Conservation (phyloP, 1,284 basidiomycete genomes). For the Coniophora puteana region DNA sequence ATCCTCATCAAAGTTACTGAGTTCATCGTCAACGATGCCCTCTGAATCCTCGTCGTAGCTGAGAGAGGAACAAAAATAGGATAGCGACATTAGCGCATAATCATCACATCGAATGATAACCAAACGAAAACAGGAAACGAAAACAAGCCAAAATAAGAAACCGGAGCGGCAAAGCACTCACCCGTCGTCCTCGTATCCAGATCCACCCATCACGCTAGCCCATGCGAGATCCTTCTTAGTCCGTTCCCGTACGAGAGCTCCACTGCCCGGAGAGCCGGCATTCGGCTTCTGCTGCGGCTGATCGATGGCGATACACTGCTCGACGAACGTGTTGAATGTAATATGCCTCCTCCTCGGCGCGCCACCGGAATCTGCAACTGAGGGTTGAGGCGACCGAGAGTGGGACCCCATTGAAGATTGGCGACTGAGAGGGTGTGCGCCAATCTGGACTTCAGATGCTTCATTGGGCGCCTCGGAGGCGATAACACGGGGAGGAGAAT, state of each 20-base stretch:
- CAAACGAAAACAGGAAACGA: too few species aligned
- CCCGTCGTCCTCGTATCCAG: constrained; percentile 55
- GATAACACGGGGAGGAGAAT: constrained; percentile 61
- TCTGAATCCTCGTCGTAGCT: constrained; percentile 66
- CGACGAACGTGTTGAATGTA: constrained; percentile 97
- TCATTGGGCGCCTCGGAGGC: constrained; percentile 28
- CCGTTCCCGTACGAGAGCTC: too few species aligned
- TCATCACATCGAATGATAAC: neutral
- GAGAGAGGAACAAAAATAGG: constrained; percentile 2
- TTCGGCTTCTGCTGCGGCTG: constrained; percentile 44
- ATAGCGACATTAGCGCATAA: constrained; percentile 9
- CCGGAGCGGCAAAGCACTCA: too few species aligned
- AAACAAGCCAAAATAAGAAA: too few species aligned
- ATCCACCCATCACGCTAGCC: too few species aligned
- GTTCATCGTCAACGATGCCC: constrained; percentile 33
- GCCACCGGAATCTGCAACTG: constrained; percentile 14
- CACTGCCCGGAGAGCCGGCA: too few species aligned
- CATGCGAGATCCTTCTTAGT: too few species aligned
- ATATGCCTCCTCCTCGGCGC: constrained; percentile 76
- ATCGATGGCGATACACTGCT: constrained; percentile 96
- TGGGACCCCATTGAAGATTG: constrained; percentile 5
- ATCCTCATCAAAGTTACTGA: constrained; percentile 26
- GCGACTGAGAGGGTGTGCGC: constrained; percentile 4
- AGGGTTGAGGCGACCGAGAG: constrained; percentile 20
- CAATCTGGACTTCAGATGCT: constrained; percentile 12